phyloP scores from a whole-genome alignment of 192 early-diverging fungal genomes.

The Mortierella claussenii region DNA sequence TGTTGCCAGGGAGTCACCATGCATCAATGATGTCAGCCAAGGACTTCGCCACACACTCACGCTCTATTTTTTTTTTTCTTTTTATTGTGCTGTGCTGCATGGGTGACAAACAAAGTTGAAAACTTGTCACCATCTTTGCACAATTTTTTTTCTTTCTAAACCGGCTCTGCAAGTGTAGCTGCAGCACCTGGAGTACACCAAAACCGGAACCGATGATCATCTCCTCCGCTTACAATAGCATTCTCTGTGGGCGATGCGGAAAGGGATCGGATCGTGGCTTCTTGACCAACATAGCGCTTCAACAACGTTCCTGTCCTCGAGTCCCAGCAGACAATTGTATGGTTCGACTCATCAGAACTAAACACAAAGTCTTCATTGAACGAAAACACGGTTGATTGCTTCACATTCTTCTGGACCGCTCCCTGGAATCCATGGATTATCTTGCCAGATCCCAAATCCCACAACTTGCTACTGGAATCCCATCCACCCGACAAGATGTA shows the following conservation, averaged over 20 bases:
- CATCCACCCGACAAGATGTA: constrained; percentile 83
- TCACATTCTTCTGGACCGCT: constrained; percentile 60
- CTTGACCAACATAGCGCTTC: constrained; percentile 63
- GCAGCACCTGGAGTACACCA: constrained; percentile 28
- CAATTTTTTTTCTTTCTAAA: background rate
- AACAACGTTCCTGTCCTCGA: constrained; percentile 69
- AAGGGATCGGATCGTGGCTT: constrained; percentile 64
- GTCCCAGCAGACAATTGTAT: constrained; percentile 78
- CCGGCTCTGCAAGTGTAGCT: background rate
- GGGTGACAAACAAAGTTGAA: background rate
- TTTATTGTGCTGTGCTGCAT: too few relatives aligned
- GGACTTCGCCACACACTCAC: too few relatives aligned
- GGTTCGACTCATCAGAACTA: constrained; percentile 71
- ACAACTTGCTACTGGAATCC: constrained; percentile 80
- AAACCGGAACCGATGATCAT: constrained; percentile 39
- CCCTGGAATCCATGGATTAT: constrained; percentile 80
- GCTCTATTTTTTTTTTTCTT: too few relatives aligned
- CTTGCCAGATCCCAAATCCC: constrained; percentile 84
- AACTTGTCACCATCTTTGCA: background rate
- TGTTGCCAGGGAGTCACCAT: too few relatives aligned
- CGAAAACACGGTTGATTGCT: constrained; percentile 64
- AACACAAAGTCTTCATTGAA: constrained; percentile 79
- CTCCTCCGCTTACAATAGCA: constrained; percentile 67
- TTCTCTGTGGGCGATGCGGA: constrained; percentile 71
- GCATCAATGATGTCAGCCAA: too few relatives aligned